Base-by-base conservation (phyloP, 768 basidiomycete genomes). In the Naganishia vishniacii region DNA sequence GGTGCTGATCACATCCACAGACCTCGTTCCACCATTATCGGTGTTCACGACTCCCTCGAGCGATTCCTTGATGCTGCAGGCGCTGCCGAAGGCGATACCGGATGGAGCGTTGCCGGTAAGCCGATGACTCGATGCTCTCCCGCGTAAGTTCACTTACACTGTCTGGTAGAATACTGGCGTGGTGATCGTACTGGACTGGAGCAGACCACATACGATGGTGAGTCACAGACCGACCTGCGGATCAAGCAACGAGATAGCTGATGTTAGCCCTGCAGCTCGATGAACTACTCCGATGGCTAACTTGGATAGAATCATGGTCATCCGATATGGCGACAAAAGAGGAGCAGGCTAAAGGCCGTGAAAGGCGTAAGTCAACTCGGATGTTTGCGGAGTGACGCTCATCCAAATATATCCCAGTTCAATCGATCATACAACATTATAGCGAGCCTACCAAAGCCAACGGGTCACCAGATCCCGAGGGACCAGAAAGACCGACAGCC, bases 121-220 rank as follows among this genome's bases (percentile, higher is more conserved):
- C n/a, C n/a, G n/a, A n/a, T n/a, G 29, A 80, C 84, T 6, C 77
- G 29, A 90, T 13, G 86, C 89, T 88, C 0, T 80, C 89, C 31
- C 8, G n/a, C n/a, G n/a, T n/a, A n/a, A n/a, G n/a, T n/a, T n/a
- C n/a, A n/a, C n/a, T n/a, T n/a, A n/a, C n/a, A n/a, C n/a, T n/a
- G n/a, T n/a, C n/a, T n/a, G n/a, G n/a, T n/a, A 75, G 70, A 74
- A 77, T 62, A 75, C 76, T 8, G 72, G 71, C 13, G 84, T 91
- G 47, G 79, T 95, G 71, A 88, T 98, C 69, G 84, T 86, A 0
- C 80, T 99, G 11, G 94, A 99, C 76, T 99, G 95, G 94, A 94
- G 91, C 69, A 84, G 84, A 68, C 94, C 94, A 0, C 93, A 90
- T 85, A 84, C 86, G 0, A 98, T 98, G 75, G 79, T 95, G 25